Conservation (phyloP, 768 basidiomycete genomes). For the Lyophyllum atratum region DNA sequence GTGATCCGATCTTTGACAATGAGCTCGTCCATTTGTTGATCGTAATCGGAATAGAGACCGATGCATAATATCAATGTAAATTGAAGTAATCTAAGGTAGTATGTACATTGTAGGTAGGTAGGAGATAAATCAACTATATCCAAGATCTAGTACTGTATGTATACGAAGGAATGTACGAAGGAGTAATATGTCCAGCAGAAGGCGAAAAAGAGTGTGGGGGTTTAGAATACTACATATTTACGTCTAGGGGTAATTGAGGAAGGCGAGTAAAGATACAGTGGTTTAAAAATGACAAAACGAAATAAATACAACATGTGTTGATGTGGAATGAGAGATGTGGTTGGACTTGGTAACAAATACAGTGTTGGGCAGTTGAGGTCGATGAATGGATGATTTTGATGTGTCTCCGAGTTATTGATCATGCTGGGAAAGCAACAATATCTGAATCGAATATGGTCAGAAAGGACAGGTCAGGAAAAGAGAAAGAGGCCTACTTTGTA, state of each 20-base stretch:
- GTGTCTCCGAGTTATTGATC: background rate
- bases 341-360: background rate
- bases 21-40: background rate
- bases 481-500: slow-evolving; percentile 5
- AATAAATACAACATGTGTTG: background rate
- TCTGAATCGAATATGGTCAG: background rate
- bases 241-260: slow-evolving; percentile 3
- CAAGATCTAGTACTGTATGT: slow-evolving; percentile 7
- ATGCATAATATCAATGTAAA: background rate
- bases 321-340: background rate
- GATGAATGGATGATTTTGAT: slow-evolving; percentile 1
- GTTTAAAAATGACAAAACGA: background rate
- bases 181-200: slow-evolving; percentile 13
- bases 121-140: slow-evolving; percentile 18
- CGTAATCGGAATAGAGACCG: background rate
- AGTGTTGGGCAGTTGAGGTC: background rate
- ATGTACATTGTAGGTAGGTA: background rate
- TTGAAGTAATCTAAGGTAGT: background rate
- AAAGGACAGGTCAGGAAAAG: background rate
- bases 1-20: background rate
- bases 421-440: background rate
- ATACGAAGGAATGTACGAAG: slow-evolving; percentile 13
- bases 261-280: slow-evolving; percentile 9
- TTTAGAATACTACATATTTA: slow-evolving; percentile 5
- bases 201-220: slow-evolving; percentile 17